phyloP scores from a whole-genome alignment of 169 alveolate genomes.

The Perkinsus olseni region DNA sequence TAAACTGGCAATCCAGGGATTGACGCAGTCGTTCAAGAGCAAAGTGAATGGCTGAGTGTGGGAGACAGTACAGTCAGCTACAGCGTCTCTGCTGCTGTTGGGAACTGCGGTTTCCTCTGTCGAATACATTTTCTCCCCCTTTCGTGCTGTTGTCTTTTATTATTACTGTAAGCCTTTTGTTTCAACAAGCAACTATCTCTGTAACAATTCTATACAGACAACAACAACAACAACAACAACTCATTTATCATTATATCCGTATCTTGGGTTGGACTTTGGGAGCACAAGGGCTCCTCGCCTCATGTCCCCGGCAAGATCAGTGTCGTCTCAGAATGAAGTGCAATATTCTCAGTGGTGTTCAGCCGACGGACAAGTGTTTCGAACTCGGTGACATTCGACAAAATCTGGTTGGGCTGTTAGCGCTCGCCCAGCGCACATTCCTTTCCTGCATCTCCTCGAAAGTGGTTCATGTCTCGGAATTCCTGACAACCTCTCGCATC shows the following conservation, averaged over 20 bases:
- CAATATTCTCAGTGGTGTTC: too few species aligned
- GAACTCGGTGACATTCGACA: neutral
- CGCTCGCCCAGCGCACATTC: neutral
- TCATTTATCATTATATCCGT: neutral
- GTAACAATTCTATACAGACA: neutral
- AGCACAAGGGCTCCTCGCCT: too few species aligned
- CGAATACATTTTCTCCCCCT: neutral
- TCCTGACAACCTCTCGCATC: too few species aligned
- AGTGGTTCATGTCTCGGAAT: too few species aligned
- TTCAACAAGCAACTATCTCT: neutral
- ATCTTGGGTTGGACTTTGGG: too few species aligned
- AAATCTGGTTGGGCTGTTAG: neutral
- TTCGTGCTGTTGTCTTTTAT: neutral
- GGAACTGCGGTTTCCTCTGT: neutral
- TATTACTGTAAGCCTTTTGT: neutral
- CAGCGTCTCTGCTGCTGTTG: neutral
- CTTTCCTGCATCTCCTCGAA: neutral
- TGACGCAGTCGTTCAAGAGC: neutral
- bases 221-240: neutral
- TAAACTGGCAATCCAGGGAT: neutral
- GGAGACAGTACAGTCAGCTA: too few species aligned
- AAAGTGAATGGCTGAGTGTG: neutral
- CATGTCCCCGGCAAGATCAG: too few species aligned
- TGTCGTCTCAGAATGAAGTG: too few species aligned
- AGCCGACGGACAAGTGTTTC: too few species aligned